These are phyloP conservation scores for Candida anutae DNA, from an alignment of 1,139 yeast species.

Conservation along the genomic window DNA sequence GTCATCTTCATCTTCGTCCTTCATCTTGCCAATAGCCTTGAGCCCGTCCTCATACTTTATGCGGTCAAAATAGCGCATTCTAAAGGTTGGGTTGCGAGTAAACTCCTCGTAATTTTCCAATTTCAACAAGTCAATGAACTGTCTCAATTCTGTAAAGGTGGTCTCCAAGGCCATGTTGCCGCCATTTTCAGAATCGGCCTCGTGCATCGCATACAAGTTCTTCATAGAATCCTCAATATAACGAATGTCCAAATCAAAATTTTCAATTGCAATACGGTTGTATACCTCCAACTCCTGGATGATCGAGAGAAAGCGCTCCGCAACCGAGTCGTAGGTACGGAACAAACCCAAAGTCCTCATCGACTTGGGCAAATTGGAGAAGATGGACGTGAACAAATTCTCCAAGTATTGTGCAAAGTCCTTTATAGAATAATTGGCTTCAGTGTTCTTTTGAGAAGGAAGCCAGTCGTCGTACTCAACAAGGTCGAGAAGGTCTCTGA, in stretches of 20 bases:
- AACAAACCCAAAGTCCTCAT: slow-evolving; percentile 74
- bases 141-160: slow-evolving; percentile 39
- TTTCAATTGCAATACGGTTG: slow-evolving; percentile 34
- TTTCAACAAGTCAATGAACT: slow-evolving; percentile 34
- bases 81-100: slow-evolving; percentile 27
- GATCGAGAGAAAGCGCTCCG: slow-evolving; percentile 59
- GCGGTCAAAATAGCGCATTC: slow-evolving; percentile 37
- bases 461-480: slow-evolving; percentile 81
- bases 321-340: slow-evolving; percentile 80
- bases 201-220: slow-evolving; percentile 17
- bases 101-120: slow-evolving; percentile 35
- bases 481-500: slow-evolving; percentile 73
- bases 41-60: slow-evolving; percentile 36
- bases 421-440: slow-evolving; percentile 68
- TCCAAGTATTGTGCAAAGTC: slow-evolving; percentile 87
- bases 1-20: slow-evolving; percentile 7
- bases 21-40: slow-evolving; percentile 30
- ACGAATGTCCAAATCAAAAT: slow-evolving; percentile 36
- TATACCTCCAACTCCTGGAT: slow-evolving; percentile 40
- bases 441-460: slow-evolving; percentile 36
- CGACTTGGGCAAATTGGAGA: slow-evolving; percentile 71
- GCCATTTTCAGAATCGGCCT: slow-evolving; percentile 13
- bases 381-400: slow-evolving; percentile 81
- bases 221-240: slow-evolving; percentile 37
- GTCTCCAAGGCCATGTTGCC: slow-evolving; percentile 35